A percentile compares a stretch with the other conserved stretches of the same genome.
Conservation (phyloP, 176 grass and related monocot genomes). For the Rhynchospora breviuscula region DNA sequence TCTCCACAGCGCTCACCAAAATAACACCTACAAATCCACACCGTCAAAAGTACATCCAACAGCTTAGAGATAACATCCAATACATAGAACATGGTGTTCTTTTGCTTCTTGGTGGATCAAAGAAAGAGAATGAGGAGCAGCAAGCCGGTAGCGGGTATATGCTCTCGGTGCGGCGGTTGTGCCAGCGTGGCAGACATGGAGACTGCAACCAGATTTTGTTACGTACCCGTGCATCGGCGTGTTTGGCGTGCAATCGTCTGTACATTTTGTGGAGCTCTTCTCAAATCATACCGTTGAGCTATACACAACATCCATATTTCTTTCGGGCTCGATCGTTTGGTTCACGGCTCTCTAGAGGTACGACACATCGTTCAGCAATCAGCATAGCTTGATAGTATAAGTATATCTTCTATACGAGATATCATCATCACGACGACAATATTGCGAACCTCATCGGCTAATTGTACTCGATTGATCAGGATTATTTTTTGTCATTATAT, state of each 20-base stretch:
- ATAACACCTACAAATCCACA: background rate
- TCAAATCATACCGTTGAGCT: conserved; percentile 81
- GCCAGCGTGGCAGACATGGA: conserved; percentile 99
- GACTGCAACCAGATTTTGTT: conserved; percentile 81
- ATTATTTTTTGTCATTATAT: background rate
- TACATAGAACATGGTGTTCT: conserved; percentile 53
- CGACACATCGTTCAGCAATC: background rate
- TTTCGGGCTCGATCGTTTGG: background rate
- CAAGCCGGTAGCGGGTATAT: conserved; percentile 97
- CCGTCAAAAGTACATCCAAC: background rate
- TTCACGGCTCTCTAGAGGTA: conserved; percentile 1
- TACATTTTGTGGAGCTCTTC: conserved; percentile 95
- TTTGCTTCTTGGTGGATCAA: conserved; percentile 97
- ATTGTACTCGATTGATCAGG: background rate
- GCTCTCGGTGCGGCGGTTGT: conserved; percentile 90
- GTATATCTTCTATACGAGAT: background rate
- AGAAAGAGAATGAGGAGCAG: conserved; percentile 82
- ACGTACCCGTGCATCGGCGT: conserved; percentile 70
- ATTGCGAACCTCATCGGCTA: background rate
- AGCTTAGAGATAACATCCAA: background rate
- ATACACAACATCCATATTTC: background rate
- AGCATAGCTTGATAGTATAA: background rate
- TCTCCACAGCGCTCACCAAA: background rate
- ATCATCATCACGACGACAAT: background rate
- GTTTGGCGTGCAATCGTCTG: conserved; percentile 97